A percentile compares a stretch with the other conserved stretches of the same genome.
These are phyloP conservation scores for Selenicereus undatus DNA, from an alignment of 148 eudicot species.

Conservation along the genomic window DNA sequence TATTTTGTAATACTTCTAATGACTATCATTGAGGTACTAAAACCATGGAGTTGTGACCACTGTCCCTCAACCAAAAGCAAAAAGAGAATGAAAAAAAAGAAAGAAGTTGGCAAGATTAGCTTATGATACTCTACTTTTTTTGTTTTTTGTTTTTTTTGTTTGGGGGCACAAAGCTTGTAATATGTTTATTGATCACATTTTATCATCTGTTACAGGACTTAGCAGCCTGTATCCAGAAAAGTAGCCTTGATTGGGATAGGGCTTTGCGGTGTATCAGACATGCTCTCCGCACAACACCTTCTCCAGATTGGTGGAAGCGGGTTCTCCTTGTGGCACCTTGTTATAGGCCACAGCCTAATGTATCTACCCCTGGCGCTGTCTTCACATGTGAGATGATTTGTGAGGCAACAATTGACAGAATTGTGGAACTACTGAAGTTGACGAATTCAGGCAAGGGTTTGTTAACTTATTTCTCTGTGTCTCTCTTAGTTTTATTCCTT, in stretches of 20 bases:
- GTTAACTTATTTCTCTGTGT: not conserved
- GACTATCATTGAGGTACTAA: too few relatives aligned
- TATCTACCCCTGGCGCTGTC: slow-evolving; percentile 84
- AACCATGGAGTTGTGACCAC: not conserved
- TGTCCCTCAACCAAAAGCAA: not conserved
- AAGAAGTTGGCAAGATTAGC: not conserved
- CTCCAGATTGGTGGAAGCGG: slow-evolving; percentile 99
- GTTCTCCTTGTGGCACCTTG: slow-evolving; percentile 87
- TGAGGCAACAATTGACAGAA: slow-evolving; percentile 91
- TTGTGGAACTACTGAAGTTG: slow-evolving; percentile 81
- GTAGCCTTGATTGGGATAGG: slow-evolving; percentile 97
- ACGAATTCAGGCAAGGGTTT: slow-evolving; percentile 77
- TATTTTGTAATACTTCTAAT: not conserved
- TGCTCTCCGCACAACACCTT: slow-evolving; percentile 90
- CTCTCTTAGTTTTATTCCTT: slow-evolving; percentile 4
- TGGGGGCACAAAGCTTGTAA: not conserved
- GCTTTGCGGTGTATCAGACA: slow-evolving; percentile 90
- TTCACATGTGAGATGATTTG: slow-evolving; percentile 93
- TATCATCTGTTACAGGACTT: slow-evolving; percentile 54
- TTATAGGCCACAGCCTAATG: slow-evolving; percentile 52
- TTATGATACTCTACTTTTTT: too few relatives aligned
- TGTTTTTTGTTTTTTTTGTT: too few relatives aligned
- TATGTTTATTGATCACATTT: not conserved
- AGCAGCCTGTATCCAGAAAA: slow-evolving; percentile 82
- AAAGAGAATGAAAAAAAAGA: not conserved